A percentile compares a stretch with the other conserved stretches of the same genome.
These are phyloP conservation scores for Umbilicus rupestris DNA, from an alignment of 164 flowering plant genomes.

Conservation along the genomic window DNA sequence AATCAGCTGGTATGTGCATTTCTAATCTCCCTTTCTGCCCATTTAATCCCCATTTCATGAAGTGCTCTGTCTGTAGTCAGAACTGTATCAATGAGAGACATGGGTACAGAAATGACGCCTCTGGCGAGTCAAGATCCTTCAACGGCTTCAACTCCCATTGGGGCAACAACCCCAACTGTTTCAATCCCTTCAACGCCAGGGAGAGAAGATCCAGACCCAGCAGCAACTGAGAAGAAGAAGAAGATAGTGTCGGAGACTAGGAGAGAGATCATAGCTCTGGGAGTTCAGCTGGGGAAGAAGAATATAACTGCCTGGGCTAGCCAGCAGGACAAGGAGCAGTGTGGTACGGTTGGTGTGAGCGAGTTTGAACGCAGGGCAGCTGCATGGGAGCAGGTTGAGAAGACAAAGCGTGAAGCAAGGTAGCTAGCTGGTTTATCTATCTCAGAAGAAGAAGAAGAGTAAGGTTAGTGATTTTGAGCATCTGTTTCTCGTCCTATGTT, in stretches of 20 bases:
- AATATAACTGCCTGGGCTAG: background rate
- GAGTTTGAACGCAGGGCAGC: background rate
- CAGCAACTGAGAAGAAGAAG: background rate
- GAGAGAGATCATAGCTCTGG: slow-evolving; percentile 3
- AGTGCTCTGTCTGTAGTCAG: no score
- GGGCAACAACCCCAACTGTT: background rate
- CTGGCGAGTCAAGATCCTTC: background rate
- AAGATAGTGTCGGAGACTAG: background rate
- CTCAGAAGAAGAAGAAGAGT: no score
- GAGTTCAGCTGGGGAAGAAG: slow-evolving; percentile 3
- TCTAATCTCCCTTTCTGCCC: no score
- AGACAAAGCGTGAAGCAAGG: slow-evolving; percentile 1
- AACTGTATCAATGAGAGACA: background rate
- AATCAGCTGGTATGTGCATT: no score
- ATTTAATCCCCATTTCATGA: no score
- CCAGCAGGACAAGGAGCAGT: background rate
- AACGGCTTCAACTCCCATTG: background rate
- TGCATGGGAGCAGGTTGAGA: background rate
- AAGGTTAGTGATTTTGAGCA: no score
- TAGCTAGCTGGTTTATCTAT: no score
- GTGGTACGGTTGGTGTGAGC: background rate
- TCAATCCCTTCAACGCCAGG: slow-evolving; percentile 3
- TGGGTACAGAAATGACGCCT: slow-evolving; percentile 4
- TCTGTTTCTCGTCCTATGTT: no score
- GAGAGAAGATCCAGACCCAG: background rate